These are phyloP conservation scores for Licmophora abbreviata DNA, from an alignment of 108 stramenopile genomes.

Conservation along the genomic window DNA sequence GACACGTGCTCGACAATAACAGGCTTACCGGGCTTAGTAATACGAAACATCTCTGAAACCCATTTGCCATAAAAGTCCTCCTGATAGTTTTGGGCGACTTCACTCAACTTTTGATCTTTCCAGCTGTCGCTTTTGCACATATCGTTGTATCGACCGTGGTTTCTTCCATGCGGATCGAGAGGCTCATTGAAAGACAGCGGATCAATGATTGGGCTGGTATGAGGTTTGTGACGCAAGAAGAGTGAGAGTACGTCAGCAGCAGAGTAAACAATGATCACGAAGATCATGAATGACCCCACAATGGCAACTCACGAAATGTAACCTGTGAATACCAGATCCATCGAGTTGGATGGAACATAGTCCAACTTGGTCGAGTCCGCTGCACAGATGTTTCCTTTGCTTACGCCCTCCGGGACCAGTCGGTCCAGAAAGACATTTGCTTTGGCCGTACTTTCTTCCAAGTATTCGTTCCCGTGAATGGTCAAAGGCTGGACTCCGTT, in stretches of 20 bases:
- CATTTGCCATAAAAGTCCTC: conserved; percentile 23
- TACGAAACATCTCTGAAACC: conserved; percentile 33
- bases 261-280: no score
- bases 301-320: conserved; percentile 17
- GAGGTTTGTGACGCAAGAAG: no score
- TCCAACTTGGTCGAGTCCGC: conserved; percentile 29
- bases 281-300: no score
- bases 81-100: conserved; percentile 20
- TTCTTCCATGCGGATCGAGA: no score
- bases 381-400: conserved; percentile 23
- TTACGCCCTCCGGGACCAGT: background rate
- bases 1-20: conserved; percentile 6
- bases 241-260: no score
- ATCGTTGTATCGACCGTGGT: no score
- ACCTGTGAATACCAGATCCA: conserved; percentile 38
- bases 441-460: background rate
- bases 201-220: no score
- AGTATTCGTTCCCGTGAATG: conserved; percentile 29
- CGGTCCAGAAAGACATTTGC: background rate
- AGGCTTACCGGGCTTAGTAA: conserved; percentile 11
- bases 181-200: no score
- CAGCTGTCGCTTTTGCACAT: no score
- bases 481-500: conserved; percentile 6
- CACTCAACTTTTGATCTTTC: background rate
- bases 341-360: conserved; percentile 26